phyloP scores from a whole-genome alignment of 768 basidiomycete genomes.

The Ramaria rubella region DNA sequence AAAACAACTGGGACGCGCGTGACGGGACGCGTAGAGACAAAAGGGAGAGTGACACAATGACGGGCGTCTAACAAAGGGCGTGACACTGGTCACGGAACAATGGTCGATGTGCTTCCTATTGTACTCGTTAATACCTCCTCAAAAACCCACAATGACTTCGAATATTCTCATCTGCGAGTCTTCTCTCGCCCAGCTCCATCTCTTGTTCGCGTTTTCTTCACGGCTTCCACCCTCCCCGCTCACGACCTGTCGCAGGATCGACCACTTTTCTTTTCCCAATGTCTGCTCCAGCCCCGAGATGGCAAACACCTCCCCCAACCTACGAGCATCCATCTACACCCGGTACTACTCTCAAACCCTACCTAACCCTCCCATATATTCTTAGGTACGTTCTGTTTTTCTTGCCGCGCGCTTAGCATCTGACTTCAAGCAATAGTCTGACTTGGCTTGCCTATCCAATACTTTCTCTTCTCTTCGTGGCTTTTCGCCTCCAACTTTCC shows the following conservation, averaged over 20 bases:
- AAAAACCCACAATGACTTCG: neutral
- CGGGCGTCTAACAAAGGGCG: conserved; percentile 7
- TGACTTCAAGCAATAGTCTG: conserved; percentile 29
- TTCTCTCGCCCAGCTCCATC: neutral
- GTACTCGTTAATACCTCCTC: neutral
- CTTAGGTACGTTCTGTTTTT: conserved; percentile 39
- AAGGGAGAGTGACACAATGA: neutral
- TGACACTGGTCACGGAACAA: neutral
- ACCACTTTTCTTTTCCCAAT: neutral
- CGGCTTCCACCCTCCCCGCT: neutral
- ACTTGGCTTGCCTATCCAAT: conserved; percentile 91
- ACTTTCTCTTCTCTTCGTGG: conserved; percentile 81
- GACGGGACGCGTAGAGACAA: neutral
- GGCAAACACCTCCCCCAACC: conserved; percentile 19
- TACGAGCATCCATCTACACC: conserved; percentile 15
- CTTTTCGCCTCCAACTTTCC: conserved; percentile 74
- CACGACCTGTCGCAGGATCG: conserved; percentile 6
- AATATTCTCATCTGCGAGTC: neutral
- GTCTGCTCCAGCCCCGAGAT: conserved; percentile 35
- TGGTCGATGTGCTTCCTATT: neutral
- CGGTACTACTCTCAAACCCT: conserved; percentile 55
- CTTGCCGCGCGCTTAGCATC: neutral
- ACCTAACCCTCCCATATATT: conserved; percentile 75
- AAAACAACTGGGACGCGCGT: too few species aligned
- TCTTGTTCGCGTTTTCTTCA: conserved; percentile 4